A percentile compares a stretch with the other conserved stretches of the same genome.
Evolutionary conservation across 768 basidiomycete species (phyloP).

Genomic region (Auricularia heimuer): DNA sequence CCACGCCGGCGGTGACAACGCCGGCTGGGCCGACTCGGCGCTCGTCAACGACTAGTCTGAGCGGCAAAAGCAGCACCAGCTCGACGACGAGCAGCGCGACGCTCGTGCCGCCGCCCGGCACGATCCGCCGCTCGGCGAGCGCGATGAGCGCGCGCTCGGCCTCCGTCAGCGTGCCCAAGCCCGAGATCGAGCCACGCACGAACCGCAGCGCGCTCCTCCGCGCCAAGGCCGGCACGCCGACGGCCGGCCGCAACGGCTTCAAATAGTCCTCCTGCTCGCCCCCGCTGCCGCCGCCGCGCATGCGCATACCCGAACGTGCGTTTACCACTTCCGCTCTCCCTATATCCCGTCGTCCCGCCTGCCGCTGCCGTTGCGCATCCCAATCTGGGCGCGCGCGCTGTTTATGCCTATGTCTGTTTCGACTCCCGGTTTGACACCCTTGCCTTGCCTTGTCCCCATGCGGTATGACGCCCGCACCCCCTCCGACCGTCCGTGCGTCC

Average conservation of each 20-base stretch:
- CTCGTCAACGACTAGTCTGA: slow-evolving; percentile 18
- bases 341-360: too few relatives aligned
- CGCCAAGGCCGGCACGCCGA: slow-evolving; percentile 47
- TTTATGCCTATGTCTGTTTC: too few relatives aligned
- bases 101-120: slow-evolving; percentile 7
- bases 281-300: too few relatives aligned
- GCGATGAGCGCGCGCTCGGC: slow-evolving; percentile 7
- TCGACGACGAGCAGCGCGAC: slow-evolving; percentile 8
- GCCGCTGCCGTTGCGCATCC: too few relatives aligned
- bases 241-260: not conserved
- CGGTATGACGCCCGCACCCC: too few relatives aligned
- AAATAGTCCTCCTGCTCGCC: not conserved
- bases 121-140: not conserved
- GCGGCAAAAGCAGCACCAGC: slow-evolving; percentile 14
- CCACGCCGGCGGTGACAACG: not conserved
- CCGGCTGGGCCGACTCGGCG: not conserved
- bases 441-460: too few relatives aligned
- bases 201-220: slow-evolving; percentile 69
- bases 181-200: slow-evolving; percentile 55
- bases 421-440: too few relatives aligned
- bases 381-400: too few relatives aligned
- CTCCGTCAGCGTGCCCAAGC: slow-evolving; percentile 40
- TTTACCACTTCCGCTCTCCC: not conserved
- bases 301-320: not conserved
- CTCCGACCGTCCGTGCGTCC: too few relatives aligned